Conservation (phyloP, 164 flowering plant genomes). For the Chloranthus sessilifolius region DNA sequence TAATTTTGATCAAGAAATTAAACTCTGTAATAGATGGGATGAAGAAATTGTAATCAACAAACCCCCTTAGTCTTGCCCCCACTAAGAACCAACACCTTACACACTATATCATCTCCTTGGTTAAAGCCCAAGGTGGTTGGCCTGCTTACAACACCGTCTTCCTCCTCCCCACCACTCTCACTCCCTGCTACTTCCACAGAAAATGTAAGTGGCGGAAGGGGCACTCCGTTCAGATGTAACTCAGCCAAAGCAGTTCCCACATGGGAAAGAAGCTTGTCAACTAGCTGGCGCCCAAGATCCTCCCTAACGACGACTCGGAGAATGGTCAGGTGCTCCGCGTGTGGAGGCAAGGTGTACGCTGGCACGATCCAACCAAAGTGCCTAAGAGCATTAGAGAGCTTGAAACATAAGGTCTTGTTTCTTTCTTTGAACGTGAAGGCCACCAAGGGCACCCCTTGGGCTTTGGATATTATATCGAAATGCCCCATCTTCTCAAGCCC, state of each 20-base stretch:
- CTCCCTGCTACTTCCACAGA: slow-evolving; percentile 9
- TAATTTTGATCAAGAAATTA: no score
- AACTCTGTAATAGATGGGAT: no score
- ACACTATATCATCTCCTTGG: slow-evolving; percentile 4
- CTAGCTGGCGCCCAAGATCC: slow-evolving; percentile 19
- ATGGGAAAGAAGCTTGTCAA: slow-evolving; percentile 17
- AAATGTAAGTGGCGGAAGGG: slow-evolving; percentile 3
- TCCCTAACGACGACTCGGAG: slow-evolving; percentile 22
- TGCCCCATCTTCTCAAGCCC: slow-evolving; percentile 20
- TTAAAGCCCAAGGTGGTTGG: slow-evolving; percentile 15
- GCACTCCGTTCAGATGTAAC: neutral
- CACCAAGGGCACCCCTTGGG: slow-evolving; percentile 22
- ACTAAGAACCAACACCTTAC: slow-evolving; percentile 6
- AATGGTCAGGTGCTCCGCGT: slow-evolving; percentile 16
- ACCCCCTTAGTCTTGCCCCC: slow-evolving; percentile 20
- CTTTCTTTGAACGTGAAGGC: slow-evolving; percentile 27
- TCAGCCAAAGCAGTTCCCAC: slow-evolving; percentile 8
- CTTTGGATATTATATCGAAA: slow-evolving; percentile 22
- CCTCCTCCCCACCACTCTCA: slow-evolving; percentile 4
- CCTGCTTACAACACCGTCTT: slow-evolving; percentile 2
- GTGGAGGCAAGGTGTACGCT: slow-evolving; percentile 23
- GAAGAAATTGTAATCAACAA: slow-evolving; percentile 14
- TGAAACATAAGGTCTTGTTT: slow-evolving; percentile 13
- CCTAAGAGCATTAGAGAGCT: slow-evolving; percentile 23
- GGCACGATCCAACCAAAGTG: slow-evolving; percentile 26